Conservation (phyloP, 2,329 filamentous ascomycete genomes). For the Chaetothyriales sp. region DNA sequence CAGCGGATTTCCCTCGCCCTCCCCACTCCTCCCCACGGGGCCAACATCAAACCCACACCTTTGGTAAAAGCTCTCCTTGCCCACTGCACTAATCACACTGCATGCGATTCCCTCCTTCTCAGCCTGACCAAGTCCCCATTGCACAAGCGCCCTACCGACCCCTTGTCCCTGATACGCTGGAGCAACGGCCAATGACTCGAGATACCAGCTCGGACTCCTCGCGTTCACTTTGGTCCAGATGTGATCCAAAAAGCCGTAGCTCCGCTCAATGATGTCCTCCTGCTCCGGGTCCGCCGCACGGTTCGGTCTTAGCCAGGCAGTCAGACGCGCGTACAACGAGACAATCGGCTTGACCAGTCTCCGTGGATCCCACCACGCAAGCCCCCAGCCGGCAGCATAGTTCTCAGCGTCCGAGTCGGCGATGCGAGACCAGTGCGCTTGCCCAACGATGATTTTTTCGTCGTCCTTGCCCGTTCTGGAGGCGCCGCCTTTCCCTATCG, state of each 20-base stretch:
- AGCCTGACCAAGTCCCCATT: slow-evolving; percentile 27
- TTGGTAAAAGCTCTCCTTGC: slow-evolving; percentile 30
- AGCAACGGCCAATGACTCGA: slow-evolving; percentile 17
- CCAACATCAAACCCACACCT: slow-evolving; percentile 23
- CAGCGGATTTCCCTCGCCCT: slow-evolving; percentile 14
- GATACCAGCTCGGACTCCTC: slow-evolving; percentile 22
- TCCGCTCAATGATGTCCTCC: slow-evolving; percentile 11
- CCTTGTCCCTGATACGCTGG: slow-evolving; percentile 28
- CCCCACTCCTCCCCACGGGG: slow-evolving; percentile 11
- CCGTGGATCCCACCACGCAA: slow-evolving; percentile 11
- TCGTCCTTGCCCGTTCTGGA: background rate
- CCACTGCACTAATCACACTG: slow-evolving; percentile 28
- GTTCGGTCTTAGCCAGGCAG: slow-evolving; percentile 8
- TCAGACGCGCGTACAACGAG: slow-evolving; percentile 26
- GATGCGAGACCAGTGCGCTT: slow-evolving; percentile 14
- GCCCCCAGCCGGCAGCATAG: slow-evolving; percentile 10
- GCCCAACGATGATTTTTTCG: slow-evolving; percentile 10
- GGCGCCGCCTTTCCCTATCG: background rate
- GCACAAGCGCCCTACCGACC: slow-evolving; percentile 27
- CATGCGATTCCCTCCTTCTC: slow-evolving; percentile 10
- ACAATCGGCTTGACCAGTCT: slow-evolving; percentile 28
- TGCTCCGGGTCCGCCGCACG: slow-evolving; percentile 8
- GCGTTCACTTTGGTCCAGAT: slow-evolving; percentile 19
- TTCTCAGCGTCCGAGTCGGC: slow-evolving; percentile 8
- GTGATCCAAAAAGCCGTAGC: slow-evolving; percentile 12